A percentile compares a stretch with the other conserved stretches of the same genome.
phyloP scores from a whole-genome alignment of 768 basidiomycete species.

The Lepiota subincarnata region DNA sequence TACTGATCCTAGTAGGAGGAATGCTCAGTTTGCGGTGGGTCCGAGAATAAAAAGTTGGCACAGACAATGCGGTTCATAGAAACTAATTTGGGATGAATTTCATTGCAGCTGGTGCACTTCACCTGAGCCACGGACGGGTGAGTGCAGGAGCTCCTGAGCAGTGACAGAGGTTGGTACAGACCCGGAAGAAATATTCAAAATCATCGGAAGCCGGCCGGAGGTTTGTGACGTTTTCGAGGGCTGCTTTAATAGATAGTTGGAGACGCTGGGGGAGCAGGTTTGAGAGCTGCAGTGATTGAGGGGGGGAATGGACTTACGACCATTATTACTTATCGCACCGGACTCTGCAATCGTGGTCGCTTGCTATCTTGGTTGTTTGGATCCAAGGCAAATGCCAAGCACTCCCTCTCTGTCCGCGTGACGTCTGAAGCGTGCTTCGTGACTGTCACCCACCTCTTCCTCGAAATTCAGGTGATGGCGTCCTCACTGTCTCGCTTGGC shows the following conservation, averaged over 20 bases:
- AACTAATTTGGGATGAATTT: constrained; percentile 68
- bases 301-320: constrained; percentile 39
- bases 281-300: background rate
- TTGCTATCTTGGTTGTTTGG: too few species aligned
- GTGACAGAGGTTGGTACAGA: constrained; percentile 20
- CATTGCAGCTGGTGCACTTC: constrained; percentile 75
- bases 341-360: constrained; percentile 9
- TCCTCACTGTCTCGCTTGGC: constrained; percentile 10
- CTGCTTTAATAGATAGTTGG: constrained; percentile 69
- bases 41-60: background rate
- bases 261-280: constrained; percentile 40
- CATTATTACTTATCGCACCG: constrained; percentile 28
- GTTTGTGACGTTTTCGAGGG: constrained; percentile 74
- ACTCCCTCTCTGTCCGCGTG: background rate
- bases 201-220: constrained; percentile 60
- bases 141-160: constrained; percentile 18
- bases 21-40: background rate
- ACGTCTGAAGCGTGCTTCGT: background rate
- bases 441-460: constrained; percentile 4
- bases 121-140: constrained; percentile 43
- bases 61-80: constrained; percentile 66
- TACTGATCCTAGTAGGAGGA: constrained; percentile 48
- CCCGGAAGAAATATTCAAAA: constrained; percentile 82
- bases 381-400: constrained; percentile 8
- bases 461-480: constrained; percentile 10